phyloP scores from a whole-genome alignment of 139 green algal genomes.

The Micractinium conductrix region DNA sequence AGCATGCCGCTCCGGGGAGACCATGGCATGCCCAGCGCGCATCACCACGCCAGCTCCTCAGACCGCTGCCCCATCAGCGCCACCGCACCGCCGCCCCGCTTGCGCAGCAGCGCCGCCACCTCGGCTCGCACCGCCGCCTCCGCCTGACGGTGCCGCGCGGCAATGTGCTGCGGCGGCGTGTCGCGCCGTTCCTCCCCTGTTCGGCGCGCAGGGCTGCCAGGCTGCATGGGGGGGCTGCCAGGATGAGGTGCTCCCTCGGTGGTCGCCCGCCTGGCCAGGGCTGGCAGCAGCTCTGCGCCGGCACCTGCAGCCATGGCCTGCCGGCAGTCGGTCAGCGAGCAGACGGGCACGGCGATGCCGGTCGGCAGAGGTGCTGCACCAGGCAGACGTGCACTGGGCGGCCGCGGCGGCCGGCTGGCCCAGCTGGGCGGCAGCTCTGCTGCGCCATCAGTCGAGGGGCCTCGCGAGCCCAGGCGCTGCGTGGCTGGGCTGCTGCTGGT shows the following conservation, averaged over 20 bases:
- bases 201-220: too few species aligned
- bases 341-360: conserved; percentile 14
- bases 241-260: too few species aligned
- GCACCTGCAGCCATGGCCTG: not conserved
- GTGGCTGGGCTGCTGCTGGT: not conserved
- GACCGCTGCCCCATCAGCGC: not conserved
- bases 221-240: too few species aligned
- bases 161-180: conserved; percentile 26
- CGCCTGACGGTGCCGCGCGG: conserved; percentile 5
- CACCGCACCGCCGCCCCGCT: not conserved
- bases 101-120: not conserved
- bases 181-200: not conserved
- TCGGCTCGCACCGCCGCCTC: not conserved
- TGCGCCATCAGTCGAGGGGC: not conserved
- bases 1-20: too few species aligned
- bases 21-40: too few species aligned
- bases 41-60: too few species aligned
- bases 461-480: not conserved
- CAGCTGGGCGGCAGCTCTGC: too few species aligned
- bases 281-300: not conserved
- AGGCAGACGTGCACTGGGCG: not conserved
- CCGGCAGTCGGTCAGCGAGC: not conserved
- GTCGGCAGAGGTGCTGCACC: not conserved
- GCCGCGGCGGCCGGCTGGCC: too few species aligned
- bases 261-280: not conserved